Evolutionary conservation across 495 filamentous ascomycete species (phyloP), one percentile per base, ranked within the genome.

Genomic region (Lindgomyces ingoldianus): DNA sequence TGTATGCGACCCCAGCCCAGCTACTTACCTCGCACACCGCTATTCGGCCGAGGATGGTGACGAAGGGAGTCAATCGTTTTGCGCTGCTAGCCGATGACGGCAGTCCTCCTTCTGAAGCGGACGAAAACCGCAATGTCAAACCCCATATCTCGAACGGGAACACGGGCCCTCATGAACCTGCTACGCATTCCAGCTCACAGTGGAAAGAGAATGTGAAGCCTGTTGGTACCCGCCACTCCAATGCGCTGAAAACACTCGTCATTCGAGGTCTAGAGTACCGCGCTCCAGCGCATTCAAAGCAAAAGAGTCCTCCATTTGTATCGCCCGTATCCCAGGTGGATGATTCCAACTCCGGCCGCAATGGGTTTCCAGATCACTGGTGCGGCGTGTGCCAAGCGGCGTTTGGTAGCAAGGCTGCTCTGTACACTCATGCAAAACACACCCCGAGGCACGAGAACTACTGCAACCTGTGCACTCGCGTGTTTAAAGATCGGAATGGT

Each of bases 401-500:
- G 21, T 58, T 57, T 33, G 1, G 18, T 10, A 52, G 19, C 33
- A 65, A 65, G 53, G 1, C 42, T 4, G 14, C 51, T 1, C 44
- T 65, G 11, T 18, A 51, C n/a, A 21, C 12, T 18, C 62, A 65
- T 47, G 21, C 57, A 18, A 65, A 65, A 33, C 9, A 57, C 18
- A 14, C 25, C 1, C 51, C 60, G 4, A 33, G 33, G 9, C 62
- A 65, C 54, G 25, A 57, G n/a, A 60, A 66, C 53, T 66, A 66
- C 50, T 66, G 63, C 57, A 66, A 66, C 30, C 49, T 67, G 1
- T 67, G 64, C 58, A 48, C 48, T 10, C 58, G 57, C 12, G 51
- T 57, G 19, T 67, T 67, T 45, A 58, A 57, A 16, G 58, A 67
- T 52, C 26, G 64, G 2, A 67, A 67, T 21, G 64, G 64, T 12